Evolutionary conservation across 139 green algal species (phyloP).

Genomic region (Chlorella sorokiniana): DNA sequence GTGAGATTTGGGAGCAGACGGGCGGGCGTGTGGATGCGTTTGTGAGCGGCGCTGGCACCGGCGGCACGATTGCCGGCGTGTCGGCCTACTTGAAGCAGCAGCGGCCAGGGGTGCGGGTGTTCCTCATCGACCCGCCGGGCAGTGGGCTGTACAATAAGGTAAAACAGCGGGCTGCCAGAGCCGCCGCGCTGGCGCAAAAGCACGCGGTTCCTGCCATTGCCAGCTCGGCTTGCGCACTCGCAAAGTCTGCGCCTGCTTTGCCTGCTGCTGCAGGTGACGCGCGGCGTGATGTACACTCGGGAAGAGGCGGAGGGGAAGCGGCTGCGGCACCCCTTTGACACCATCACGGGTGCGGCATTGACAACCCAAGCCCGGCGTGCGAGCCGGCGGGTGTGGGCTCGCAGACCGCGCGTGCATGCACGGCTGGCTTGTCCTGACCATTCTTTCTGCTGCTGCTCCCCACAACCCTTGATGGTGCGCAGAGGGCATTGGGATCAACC

Average conservation of each 20-base stretch:
- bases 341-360: slow-evolving; percentile 60
- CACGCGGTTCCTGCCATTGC: background rate
- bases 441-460: background rate
- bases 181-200: background rate
- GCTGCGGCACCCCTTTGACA: slow-evolving; percentile 92
- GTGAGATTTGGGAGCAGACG: slow-evolving; percentile 90
- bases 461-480: background rate
- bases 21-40: slow-evolving; percentile 84
- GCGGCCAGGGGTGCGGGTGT: slow-evolving; percentile 46
- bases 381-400: background rate
- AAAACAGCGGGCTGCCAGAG: background rate
- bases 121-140: slow-evolving; percentile 89
- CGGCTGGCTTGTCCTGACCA: background rate
- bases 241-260: background rate
- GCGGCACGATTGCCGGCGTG: slow-evolving; percentile 93
- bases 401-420: background rate
- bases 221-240: background rate
- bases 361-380: background rate
- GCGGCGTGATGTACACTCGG: slow-evolving; percentile 84
- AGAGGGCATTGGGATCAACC: slow-evolving; percentile 94
- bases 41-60: slow-evolving; percentile 91
- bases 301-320: slow-evolving; percentile 92
- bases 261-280: slow-evolving; percentile 71
- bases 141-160: slow-evolving; percentile 90
- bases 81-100: slow-evolving; percentile 68